Evolutionary conservation across 441 rosid species (phyloP), one percentile per base, ranked within the genome.

Genomic region (Pelargonium citronellum): DNA sequence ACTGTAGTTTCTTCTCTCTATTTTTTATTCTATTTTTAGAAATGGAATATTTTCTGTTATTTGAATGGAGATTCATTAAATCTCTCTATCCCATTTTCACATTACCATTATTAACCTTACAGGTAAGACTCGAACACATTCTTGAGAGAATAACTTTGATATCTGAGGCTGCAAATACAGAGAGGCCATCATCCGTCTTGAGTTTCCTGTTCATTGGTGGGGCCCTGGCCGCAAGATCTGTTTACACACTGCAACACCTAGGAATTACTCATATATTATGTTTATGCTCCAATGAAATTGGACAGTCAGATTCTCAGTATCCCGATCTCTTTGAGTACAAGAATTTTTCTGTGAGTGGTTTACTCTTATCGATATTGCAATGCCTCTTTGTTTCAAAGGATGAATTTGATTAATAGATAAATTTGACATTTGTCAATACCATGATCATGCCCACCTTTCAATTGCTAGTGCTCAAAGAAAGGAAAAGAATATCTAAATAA

Each of bases 71-170:
- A 58, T 3, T 16, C 10, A 16, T 6, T 5, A 7, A 7, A 60
- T 47, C 55, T 9, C 55, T 47, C 55, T 47, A n/a, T 47, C 5
- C 15, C 55, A 47, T 47, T 10, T 47, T 47, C 55, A 47, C 15
- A 47, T 47, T 47, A n/a, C 27, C 53, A 51, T 60, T 9, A 3
- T 34, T 39, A 60, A 78, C 58, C 72, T 77, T 77, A 71, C 87
- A 95, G 99, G 87, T 95, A 67, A 89, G 99, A 81, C 90, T 95
- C 44, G 99, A 95, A 79, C 99, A 95, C 79, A 88, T 92, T 76
- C 96, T 92, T 72, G 98, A 92, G 80, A 91, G 99, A 83, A 89
- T 95, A 83, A 78, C 96, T 69, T 78, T 95, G 79, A 92, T 95
- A 68, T 91, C 96, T 41, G 96, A 92, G 73, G 97, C 97, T n/a